These are phyloP conservation scores for Corylus americana DNA, from an alignment of 306 rosid genomes.

Conservation along the genomic window DNA sequence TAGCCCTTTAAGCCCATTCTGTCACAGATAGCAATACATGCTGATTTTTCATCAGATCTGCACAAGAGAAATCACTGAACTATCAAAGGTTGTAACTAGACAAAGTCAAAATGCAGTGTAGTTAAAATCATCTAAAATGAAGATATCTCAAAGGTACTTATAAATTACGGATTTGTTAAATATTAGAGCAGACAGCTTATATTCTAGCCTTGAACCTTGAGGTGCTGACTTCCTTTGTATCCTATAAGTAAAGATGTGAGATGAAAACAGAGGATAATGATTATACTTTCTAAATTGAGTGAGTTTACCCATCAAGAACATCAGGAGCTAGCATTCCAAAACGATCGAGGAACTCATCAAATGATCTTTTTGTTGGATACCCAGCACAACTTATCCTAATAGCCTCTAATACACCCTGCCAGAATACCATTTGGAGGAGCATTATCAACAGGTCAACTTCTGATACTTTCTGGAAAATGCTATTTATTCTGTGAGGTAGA, in stretches of 20 bases:
- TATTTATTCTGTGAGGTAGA: constrained; percentile 9
- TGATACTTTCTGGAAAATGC: constrained; percentile 4
- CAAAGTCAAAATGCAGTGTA: constrained; percentile 22
- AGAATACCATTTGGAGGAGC: constrained; percentile 16
- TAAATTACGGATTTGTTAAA: not conserved
- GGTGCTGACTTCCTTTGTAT: constrained; percentile 26
- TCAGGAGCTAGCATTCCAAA: constrained; percentile 89
- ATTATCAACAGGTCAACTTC: not conserved
- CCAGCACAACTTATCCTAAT: constrained; percentile 92
- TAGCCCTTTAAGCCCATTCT: constrained; percentile 82
- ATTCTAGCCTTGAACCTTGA: constrained; percentile 13
- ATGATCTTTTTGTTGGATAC: constrained; percentile 84
- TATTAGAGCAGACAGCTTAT: constrained; percentile 18
- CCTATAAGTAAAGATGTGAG: not conserved
- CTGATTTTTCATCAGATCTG: constrained; percentile 85
- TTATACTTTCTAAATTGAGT: constrained; percentile 11
- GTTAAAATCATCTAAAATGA: constrained; percentile 12
- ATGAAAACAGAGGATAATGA: not conserved
- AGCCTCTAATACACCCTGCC: constrained; percentile 91
- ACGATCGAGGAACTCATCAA: constrained; percentile 85
- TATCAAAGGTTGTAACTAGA: not conserved
- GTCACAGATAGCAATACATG: constrained; percentile 66
- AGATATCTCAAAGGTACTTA: constrained; percentile 7
- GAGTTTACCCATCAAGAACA: constrained; percentile 70
- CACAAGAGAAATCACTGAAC: constrained; percentile 27